Evolutionary conservation across 805 yeast genomes (phyloP), one percentile per base, ranked within the genome.

Genomic region (Suhomyces vadensis): DNA sequence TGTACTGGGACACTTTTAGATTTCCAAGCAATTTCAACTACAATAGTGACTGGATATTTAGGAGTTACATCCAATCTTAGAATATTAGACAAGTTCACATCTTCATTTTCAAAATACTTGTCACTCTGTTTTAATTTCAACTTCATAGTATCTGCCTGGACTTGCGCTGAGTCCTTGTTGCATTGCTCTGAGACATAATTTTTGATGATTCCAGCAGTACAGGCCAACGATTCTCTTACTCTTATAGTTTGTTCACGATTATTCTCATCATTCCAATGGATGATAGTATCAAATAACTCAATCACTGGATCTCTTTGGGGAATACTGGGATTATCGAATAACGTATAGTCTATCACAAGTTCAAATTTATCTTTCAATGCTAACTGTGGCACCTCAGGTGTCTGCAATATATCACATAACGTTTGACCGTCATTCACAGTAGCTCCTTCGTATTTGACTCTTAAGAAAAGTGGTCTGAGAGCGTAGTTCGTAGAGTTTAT

Each of bases 61-160:
- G 71, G 72, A 1, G 60, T 44, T 7, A 66, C 67, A 47, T 66
- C 71, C 8, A 67, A 45, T 11, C 45, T 24, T 5, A 61, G 21
- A 1, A 50, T 46, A 6, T 49, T 41, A 6, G 49, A 48, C 19
- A 63, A 38, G 2, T 21, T 41, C 16, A 20, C 6, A 5, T 46
- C 41, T 16, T 52, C 48, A 22, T 46, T 45, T 31, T 20, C 38
- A n/a, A 14, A 8, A 1, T 17, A n/a, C 8, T 40, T 31, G 11
- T 13, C 27, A 4, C 37, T 19, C 3, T 21, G 9, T 14, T 29
- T n/a, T 8, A 40, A 6, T 9, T 29, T 17, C 6, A 40, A n/a
- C 7, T 11, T 19, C 10, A 40, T n/a, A 10, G 16, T 20, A 11
- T 24, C 43, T 31, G 11, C 14, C 5, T 7, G n/a, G 11, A 23